These are phyloP conservation scores for Fraxinus latifolia DNA, from an alignment of 305 asterid genomes.

Conservation along the genomic window DNA sequence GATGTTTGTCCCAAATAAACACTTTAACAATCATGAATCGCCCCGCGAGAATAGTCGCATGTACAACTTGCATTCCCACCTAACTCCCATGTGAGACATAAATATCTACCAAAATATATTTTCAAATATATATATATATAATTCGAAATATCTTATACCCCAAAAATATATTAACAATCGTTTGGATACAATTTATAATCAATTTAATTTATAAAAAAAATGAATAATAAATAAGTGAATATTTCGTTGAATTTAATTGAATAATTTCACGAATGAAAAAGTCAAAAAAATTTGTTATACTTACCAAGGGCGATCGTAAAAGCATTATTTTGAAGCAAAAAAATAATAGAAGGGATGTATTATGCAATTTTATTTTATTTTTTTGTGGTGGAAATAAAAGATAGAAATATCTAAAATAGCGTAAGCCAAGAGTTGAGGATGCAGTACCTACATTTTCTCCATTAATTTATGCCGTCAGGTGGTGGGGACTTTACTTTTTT, in stretches of 20 bases:
- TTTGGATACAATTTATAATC: too few relatives aligned
- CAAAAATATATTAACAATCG: too few relatives aligned
- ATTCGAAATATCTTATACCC: too few relatives aligned
- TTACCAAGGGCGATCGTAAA: too few relatives aligned
- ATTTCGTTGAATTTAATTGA: neutral
- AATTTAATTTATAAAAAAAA: too few relatives aligned
- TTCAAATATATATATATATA: too few relatives aligned
- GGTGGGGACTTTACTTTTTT: constrained; percentile 32
- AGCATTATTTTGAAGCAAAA: too few relatives aligned
- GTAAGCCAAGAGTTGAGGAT: constrained; percentile 38
- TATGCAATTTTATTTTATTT: too few relatives aligned
- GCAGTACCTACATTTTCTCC: neutral
- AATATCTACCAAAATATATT: neutral
- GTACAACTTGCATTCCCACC: neutral
- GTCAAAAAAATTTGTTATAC: too few relatives aligned
- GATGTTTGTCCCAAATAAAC: neutral
- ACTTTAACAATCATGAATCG: neutral
- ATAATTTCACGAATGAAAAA: too few relatives aligned
- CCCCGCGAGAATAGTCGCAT: neutral
- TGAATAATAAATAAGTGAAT: too few relatives aligned
- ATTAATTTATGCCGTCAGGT: constrained; percentile 18
- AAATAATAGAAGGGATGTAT: too few relatives aligned
- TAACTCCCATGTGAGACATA: neutral
- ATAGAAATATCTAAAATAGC: neutral
- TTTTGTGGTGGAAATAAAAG: neutral